Evolutionary conservation across 2,329 filamentous ascomycete genomes (phyloP), one percentile per base, ranked within the genome.

Genomic region (Harringtonia aguacate): DNA sequence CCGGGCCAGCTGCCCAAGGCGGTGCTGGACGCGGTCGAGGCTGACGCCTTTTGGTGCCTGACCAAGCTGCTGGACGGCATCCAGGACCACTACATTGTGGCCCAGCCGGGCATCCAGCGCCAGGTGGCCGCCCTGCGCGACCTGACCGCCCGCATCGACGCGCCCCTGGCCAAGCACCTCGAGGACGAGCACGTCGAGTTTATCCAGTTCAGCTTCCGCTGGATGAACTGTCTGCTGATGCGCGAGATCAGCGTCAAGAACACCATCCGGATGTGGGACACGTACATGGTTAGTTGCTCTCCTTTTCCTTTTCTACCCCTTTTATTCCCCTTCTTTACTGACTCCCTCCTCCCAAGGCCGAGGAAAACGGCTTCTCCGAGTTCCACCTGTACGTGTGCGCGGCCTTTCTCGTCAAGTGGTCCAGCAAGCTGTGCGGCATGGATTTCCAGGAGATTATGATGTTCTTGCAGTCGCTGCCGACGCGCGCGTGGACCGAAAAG

Each of bases 221-320:
- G 92, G 92, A 98, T 98, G 92, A 98, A 98, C 58, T 98, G 92
- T 62, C 76, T 98, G 42, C 71, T 98, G 52, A 98, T 98, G 92
- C 78, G 92, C 50, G 92, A 98, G 66, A 85, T 98, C 52, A 95
- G 85, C 59, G 90, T 98, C 46, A 86, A 82, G 61, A 97, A 95
- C 60, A 95, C 88, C 1, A 94, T 98, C 51, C 76, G 92, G 54
- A 98, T 98, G 92, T 98, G 92, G 92, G 92, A 98, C 63, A 98
- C 92, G 22, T 98, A 98, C 66, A 77, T 98, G 68, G 90, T 95
- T 69, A 60, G 79, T 65, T 14, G 8, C 14, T 27, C 27, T 36
- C 22, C 6, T 13, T 21, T 22, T 28, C 7, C 31, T 20, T 18
- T 35, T 8, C 15, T 22, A 1, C 3, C 17, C 22, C 10, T 21